Evolutionary conservation across 805 yeast genomes (phyloP).

Genomic region (Saccharomycopsis capsularis): DNA sequence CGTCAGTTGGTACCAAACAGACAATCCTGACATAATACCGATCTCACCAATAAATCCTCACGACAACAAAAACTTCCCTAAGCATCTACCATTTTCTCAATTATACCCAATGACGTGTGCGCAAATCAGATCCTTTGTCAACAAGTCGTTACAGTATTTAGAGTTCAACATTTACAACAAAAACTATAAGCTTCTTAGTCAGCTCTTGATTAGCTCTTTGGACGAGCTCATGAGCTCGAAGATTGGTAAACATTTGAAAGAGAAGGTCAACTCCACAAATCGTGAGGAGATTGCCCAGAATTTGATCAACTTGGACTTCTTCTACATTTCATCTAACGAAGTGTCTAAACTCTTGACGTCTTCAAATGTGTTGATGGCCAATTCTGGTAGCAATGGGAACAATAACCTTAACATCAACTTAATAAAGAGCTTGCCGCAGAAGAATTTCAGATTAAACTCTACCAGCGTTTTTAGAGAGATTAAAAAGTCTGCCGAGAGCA

Average conservation of each 20-base stretch:
- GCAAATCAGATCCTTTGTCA: constrained; percentile 57
- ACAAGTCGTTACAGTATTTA: constrained; percentile 57
- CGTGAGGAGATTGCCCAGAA: constrained; percentile 90
- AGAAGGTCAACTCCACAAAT: constrained; percentile 59
- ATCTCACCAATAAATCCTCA: constrained; percentile 20
- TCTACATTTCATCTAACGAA: constrained; percentile 66
- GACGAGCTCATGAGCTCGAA: constrained; percentile 65
- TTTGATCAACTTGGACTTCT: constrained; percentile 80
- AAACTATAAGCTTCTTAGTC: constrained; percentile 51
- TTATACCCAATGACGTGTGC: constrained; percentile 84
- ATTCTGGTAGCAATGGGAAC: constrained; percentile 25
- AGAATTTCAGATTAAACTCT: constrained; percentile 41
- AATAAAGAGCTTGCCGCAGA: constrained; percentile 30
- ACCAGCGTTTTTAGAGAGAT: constrained; percentile 49
- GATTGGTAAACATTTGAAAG: constrained; percentile 56
- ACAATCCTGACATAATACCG: constrained; percentile 27
- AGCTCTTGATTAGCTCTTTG: constrained; percentile 50
- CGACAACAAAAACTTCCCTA: constrained; percentile 36
- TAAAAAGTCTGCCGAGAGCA: constrained; percentile 66
- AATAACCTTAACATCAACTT: constrained; percentile 30
- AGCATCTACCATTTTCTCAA: constrained; percentile 79
- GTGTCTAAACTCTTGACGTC: constrained; percentile 40
- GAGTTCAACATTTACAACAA: constrained; percentile 59
- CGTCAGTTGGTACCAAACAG: constrained; percentile 63
- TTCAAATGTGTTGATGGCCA: constrained; percentile 27